A percentile compares a stretch with the other conserved stretches of the same genome.
Evolutionary conservation across 1,284 basidiomycete species (phyloP).

Genomic region (Fomitopsis betulina): DNA sequence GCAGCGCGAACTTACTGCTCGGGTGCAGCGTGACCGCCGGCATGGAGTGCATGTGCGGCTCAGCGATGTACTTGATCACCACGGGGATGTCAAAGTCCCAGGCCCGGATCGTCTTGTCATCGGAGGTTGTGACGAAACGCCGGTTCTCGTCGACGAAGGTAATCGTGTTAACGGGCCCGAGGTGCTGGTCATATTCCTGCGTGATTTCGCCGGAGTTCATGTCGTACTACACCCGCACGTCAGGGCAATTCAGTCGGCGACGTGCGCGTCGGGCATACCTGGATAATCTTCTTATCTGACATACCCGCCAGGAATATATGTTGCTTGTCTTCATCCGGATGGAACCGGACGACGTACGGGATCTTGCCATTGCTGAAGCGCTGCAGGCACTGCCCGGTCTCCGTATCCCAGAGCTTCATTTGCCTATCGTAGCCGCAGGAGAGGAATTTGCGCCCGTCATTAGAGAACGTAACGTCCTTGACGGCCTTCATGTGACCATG

Average conservation of each 20-base stretch:
- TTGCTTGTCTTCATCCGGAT: conserved; percentile 95
- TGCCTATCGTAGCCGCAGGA: conserved; percentile 94
- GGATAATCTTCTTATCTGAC: conserved; percentile 99
- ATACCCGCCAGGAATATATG: conserved; percentile 97
- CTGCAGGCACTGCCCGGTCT: conserved; percentile 94
- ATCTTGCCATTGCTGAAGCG: conserved; percentile 97
- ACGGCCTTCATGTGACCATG: conserved; percentile 97
- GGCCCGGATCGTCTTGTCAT: conserved; percentile 98
- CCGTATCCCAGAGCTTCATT: conserved; percentile 99
- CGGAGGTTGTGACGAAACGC: conserved; percentile 96
- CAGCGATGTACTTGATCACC: conserved; percentile 99
- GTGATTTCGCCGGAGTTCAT: conserved; percentile 90
- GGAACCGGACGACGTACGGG: conserved; percentile 91
- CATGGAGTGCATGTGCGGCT: conserved; percentile 99
- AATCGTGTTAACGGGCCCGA: conserved; percentile 97
- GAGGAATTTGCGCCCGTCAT: conserved; percentile 86
- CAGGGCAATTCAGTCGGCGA: neutral
- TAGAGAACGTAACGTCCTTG: conserved; percentile 94
- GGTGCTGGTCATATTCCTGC: conserved; percentile 98
- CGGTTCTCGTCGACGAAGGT: conserved; percentile 97
- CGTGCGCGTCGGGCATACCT: conserved; percentile 46
- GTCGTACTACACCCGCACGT: conserved; percentile 68
- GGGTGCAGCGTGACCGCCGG: conserved; percentile 95
- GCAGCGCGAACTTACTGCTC: conserved; percentile 60
- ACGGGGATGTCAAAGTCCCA: conserved; percentile 99